These are phyloP conservation scores for Aspergillus panamensis DNA, from an alignment of 495 filamentous ascomycete genomes.

Conservation along the genomic window DNA sequence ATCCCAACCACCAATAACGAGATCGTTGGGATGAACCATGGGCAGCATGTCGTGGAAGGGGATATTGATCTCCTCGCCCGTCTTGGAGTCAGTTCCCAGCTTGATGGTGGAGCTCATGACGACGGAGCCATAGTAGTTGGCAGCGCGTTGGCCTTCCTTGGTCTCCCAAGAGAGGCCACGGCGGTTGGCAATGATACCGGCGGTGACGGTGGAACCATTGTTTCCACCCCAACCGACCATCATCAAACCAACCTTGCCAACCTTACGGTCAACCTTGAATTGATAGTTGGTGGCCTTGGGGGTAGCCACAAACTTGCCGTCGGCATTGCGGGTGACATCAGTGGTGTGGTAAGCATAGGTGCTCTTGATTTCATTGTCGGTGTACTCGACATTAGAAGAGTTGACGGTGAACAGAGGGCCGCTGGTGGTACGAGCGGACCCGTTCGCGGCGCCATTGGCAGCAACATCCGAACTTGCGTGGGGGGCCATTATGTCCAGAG, in stretches of 20 bases:
- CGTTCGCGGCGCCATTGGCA: constrained; percentile 69
- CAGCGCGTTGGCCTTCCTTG: constrained; percentile 73
- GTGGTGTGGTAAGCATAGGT: constrained; percentile 97
- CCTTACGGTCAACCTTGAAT: constrained; percentile 94
- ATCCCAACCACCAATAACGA: constrained; percentile 96
- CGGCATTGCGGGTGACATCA: constrained; percentile 63
- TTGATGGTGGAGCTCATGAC: constrained; percentile 97
- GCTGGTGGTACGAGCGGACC: constrained; percentile 52
- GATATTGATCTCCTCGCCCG: constrained; percentile 88
- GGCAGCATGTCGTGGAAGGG: constrained; percentile 92
- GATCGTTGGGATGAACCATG: constrained; percentile 97
- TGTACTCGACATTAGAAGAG: constrained; percentile 91
- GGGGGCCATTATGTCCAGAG: constrained; percentile 72
- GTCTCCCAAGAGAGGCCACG: constrained; percentile 86
- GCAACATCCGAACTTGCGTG: constrained; percentile 68
- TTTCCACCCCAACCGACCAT: constrained; percentile 98
- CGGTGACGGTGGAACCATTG: constrained; percentile 96
- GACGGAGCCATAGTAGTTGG: constrained; percentile 98
- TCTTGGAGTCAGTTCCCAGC: constrained; percentile 82
- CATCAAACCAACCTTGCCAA: constrained; percentile 95
- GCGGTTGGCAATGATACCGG: constrained; percentile 95
- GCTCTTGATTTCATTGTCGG: constrained; percentile 80
- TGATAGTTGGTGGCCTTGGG: constrained; percentile 90
- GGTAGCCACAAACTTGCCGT: constrained; percentile 77
- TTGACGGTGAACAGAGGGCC: constrained; percentile 75